Percentiles rank a stretch among this genome's conserved stretches.
phyloP scores from a whole-genome alignment of 176 grass and related monocot species.

The Triticum timopheevii region DNA sequence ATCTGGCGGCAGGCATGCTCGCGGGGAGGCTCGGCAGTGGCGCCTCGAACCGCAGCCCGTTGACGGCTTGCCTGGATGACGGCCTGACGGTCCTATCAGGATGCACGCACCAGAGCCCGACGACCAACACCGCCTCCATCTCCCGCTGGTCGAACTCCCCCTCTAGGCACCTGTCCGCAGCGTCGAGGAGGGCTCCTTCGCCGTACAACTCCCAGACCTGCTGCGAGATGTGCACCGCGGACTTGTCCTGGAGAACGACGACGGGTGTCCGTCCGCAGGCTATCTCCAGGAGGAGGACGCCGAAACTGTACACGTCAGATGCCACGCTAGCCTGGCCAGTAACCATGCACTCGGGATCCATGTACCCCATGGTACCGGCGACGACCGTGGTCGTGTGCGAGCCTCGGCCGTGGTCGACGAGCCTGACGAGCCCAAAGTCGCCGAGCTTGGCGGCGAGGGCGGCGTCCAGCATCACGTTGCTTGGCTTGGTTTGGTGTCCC shows the following conservation, averaged over 20 bases:
- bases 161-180: not conserved
- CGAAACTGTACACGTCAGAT: slow-evolving; percentile 42
- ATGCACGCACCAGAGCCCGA: too few relatives aligned
- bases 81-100: too few relatives aligned
- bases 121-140: too few relatives aligned
- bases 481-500: too few relatives aligned
- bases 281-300: slow-evolving; percentile 42
- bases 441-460: not conserved
- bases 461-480: too few relatives aligned
- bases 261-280: not conserved
- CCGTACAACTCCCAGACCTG: slow-evolving; percentile 25
- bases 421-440: not conserved
- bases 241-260: not conserved
- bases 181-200: slow-evolving; percentile 23
- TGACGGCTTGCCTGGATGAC: too few relatives aligned
- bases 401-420: too few relatives aligned
- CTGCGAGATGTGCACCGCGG: not conserved
- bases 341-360: slow-evolving; percentile 19
- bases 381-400: not conserved
- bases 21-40: too few relatives aligned
- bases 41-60: too few relatives aligned
- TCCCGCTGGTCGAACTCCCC: too few relatives aligned
- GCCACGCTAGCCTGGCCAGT: not conserved
- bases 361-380: slow-evolving; percentile 14
- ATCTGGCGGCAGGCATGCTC: too few relatives aligned